Evolutionary conservation across 225 moss, liverwort and hornwort genomes (phyloP).

Genomic region (Pseudisothecium myosuroides): DNA sequence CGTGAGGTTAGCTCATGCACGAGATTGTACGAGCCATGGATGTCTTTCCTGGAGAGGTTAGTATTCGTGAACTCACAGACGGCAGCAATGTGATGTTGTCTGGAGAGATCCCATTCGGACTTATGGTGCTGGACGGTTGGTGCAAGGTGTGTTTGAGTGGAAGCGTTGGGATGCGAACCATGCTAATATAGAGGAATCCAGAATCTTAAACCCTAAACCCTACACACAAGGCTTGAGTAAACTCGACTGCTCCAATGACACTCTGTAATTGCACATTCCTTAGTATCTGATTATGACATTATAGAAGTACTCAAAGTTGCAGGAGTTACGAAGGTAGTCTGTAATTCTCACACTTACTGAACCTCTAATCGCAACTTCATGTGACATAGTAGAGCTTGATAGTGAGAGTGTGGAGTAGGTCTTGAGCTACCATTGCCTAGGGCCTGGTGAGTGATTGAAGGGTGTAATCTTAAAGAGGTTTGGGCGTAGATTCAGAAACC

Average conservation of each 20-base stretch:
- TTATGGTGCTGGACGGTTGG: not conserved
- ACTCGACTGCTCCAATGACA: not conserved
- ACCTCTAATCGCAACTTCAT: not conserved
- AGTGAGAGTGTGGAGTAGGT: not conserved
- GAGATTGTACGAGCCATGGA: not conserved
- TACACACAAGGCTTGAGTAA: not conserved
- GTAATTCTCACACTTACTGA: not conserved
- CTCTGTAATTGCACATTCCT: not conserved
- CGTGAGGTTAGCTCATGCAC: constrained; percentile 17
- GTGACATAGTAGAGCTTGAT: not conserved
- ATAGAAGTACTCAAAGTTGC: not conserved
- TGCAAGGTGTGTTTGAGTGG: constrained; percentile 12
- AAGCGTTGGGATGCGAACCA: not conserved
- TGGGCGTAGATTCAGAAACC: not conserved
- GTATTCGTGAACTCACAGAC: constrained; percentile 20
- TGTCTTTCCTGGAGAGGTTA: not conserved
- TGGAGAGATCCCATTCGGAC: constrained; percentile 7
- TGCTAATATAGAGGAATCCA: not conserved
- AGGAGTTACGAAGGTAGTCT: not conserved
- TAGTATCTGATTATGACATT: not conserved
- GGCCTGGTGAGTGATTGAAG: not conserved
- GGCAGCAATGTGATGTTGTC: constrained; percentile 31
- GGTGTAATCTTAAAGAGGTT: not conserved
- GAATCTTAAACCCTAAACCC: not conserved
- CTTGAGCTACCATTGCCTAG: not conserved